Percentiles rank a stretch among this genome's conserved stretches.
These are phyloP conservation scores for Xylariaceae sp. DNA, from an alignment of 2,329 filamentous ascomycete species.

Conservation along the genomic window DNA sequence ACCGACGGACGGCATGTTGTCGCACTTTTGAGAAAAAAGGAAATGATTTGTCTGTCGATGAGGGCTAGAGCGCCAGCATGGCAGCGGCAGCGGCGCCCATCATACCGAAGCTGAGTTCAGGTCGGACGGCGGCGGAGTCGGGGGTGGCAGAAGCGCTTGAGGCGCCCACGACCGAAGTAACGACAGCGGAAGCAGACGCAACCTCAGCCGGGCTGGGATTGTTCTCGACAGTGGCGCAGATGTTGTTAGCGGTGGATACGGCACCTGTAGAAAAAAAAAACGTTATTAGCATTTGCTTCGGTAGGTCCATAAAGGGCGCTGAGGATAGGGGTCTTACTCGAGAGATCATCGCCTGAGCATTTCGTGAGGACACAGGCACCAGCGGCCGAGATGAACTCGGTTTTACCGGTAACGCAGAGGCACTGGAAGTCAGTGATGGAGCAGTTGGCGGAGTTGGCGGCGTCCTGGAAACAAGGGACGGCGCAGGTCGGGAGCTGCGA, in stretches of 20 bases:
- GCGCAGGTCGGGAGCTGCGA: constrained; percentile 30
- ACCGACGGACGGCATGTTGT: constrained; percentile 1
- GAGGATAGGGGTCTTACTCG: constrained; percentile 20
- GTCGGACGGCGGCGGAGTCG: constrained; percentile 24
- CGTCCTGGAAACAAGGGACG: constrained; percentile 21
- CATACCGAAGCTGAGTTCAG: constrained; percentile 27
- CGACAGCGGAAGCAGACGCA: constrained; percentile 28
- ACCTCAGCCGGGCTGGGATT: constrained; percentile 26
- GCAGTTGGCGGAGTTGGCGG: constrained; percentile 25
- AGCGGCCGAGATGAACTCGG: constrained; percentile 24
- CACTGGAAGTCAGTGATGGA: constrained; percentile 28
- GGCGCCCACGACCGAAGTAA: constrained; percentile 26
- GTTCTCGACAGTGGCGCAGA: constrained; percentile 24
- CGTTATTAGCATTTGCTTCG: background rate
- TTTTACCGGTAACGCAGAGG: constrained; percentile 25
- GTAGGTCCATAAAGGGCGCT: background rate
- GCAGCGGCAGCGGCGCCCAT: constrained; percentile 26
- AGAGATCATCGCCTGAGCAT: constrained; percentile 22
- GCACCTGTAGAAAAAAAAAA: constrained; percentile 14
- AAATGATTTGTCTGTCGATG: too few species aligned
- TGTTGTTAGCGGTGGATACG: constrained; percentile 22
- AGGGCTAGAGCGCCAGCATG: constrained; percentile 24
- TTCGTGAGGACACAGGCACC: constrained; percentile 19
- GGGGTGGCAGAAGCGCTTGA: constrained; percentile 15
- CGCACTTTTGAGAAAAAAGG: background rate